phyloP scores from a whole-genome alignment of 2,329 filamentous ascomycete genomes.

The Penicillium sp. region DNA sequence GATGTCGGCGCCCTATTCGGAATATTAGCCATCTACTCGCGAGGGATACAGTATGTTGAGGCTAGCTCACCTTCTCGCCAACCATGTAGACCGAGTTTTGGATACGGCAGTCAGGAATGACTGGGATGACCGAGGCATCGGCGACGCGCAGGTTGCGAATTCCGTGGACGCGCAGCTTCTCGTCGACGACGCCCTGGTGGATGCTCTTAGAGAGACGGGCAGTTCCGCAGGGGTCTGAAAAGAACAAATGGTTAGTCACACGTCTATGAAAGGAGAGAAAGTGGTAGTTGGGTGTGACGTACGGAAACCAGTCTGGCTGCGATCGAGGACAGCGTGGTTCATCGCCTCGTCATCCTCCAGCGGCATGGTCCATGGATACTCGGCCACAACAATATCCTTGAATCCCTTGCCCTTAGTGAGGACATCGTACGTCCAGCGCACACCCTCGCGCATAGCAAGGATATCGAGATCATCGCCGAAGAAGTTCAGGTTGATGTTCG shows the following conservation, averaged over 20 bases:
- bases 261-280: neutral
- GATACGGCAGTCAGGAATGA: conserved; percentile 61
- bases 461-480: conserved; percentile 57
- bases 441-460: conserved; percentile 63
- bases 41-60: neutral
- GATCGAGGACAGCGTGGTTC: conserved; percentile 61
- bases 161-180: conserved; percentile 58
- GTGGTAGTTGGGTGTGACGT: neutral
- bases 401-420: conserved; percentile 62
- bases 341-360: conserved; percentile 60
- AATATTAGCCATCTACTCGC: too few species aligned
- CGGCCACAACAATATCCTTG: conserved; percentile 45
- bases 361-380: conserved; percentile 67
- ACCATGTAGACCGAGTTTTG: conserved; percentile 67
- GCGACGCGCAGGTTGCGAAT: conserved; percentile 59
- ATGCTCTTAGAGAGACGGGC: conserved; percentile 58
- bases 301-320: conserved; percentile 30
- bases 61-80: conserved; percentile 52
- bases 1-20: conserved; percentile 28
- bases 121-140: conserved; percentile 62
- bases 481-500: conserved; percentile 50
- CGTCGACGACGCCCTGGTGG: conserved; percentile 36
- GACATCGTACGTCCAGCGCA: conserved; percentile 61
- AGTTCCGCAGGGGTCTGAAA: conserved; percentile 59
- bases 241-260: neutral